Percentiles rank a stretch among this genome's conserved stretches.
phyloP scores from a whole-genome alignment of 345 rosid genomes.

The Sisymbrium irio region DNA sequence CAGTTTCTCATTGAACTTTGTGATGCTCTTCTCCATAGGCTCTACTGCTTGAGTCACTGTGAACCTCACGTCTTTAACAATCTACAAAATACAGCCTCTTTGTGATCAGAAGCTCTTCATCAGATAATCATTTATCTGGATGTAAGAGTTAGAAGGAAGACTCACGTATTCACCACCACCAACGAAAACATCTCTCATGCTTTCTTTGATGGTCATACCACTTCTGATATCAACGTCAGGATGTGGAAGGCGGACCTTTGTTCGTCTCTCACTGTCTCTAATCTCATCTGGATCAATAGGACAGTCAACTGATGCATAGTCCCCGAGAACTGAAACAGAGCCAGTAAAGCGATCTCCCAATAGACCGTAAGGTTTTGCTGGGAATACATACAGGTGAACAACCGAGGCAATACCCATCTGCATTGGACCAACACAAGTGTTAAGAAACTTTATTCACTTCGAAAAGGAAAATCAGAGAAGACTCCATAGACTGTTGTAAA shows the following conservation, averaged over 20 bases:
- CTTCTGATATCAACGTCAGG: constrained; percentile 68
- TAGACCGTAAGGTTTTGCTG: constrained; percentile 82
- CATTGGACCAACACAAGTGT: constrained; percentile 53
- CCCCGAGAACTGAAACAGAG: constrained; percentile 88
- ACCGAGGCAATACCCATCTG: constrained; percentile 99
- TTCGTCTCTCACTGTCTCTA: constrained; percentile 95
- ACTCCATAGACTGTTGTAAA: constrained; percentile 3
- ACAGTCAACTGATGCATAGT: constrained; percentile 88
- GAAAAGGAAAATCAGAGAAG: constrained; percentile 1
- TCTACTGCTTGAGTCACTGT: constrained; percentile 95
- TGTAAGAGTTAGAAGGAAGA: constrained; percentile 15
- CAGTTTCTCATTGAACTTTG: constrained; percentile 81
- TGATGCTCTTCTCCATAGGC: constrained; percentile 94
- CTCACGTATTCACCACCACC: constrained; percentile 95
- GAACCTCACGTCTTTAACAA: constrained; percentile 87
- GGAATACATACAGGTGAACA: constrained; percentile 94
- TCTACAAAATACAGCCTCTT: constrained; percentile 49
- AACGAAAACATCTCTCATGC: constrained; percentile 85
- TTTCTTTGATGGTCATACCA: constrained; percentile 90
- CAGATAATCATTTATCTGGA: constrained; percentile 11
- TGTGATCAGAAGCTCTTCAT: constrained; percentile 18
- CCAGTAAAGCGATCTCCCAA: constrained; percentile 87
- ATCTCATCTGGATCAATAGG: constrained; percentile 96
- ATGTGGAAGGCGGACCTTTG: constrained; percentile 88
- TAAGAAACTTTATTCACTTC: constrained; percentile 37